Conservation (phyloP, 495 filamentous ascomycete genomes). For the Chaetomium cochliodes region DNA sequence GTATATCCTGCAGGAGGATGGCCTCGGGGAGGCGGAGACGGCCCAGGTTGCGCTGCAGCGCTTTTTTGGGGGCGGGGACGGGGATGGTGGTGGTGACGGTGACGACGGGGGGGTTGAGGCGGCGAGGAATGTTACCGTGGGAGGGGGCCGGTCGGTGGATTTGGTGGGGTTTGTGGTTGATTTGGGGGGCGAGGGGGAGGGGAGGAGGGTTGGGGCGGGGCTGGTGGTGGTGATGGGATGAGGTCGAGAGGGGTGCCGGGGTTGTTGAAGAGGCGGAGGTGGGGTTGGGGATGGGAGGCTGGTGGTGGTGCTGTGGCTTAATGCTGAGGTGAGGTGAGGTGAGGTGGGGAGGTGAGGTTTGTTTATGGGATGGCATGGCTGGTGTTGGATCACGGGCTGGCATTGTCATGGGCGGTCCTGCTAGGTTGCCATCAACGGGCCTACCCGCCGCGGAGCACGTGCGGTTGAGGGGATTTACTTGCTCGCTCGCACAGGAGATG, state of each 20-base stretch:
- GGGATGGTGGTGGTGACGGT: conserved; percentile 29
- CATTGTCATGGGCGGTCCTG: background rate
- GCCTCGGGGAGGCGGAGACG: conserved; percentile 50
- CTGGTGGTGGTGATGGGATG: background rate
- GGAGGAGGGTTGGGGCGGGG: conserved; percentile 17
- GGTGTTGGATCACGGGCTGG: background rate
- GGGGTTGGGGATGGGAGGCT: too few species aligned
- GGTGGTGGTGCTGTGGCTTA: background rate
- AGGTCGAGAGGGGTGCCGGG: background rate
- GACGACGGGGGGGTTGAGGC: conserved; percentile 30
- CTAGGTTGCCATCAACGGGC: too few species aligned
- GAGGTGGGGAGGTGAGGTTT: background rate
- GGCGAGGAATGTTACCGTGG: conserved; percentile 46
- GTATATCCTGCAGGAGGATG: conserved; percentile 58
- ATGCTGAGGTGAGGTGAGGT: background rate
- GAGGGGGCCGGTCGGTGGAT: conserved; percentile 45
- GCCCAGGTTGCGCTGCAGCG: conserved; percentile 58
- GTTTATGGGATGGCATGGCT: background rate
- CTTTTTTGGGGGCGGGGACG: conserved; percentile 44
- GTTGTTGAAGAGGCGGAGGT: background rate
- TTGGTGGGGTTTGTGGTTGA: conserved; percentile 41
- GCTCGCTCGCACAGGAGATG: background rate
- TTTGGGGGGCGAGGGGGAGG: background rate
- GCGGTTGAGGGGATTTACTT: background rate
- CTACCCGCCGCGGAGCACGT: background rate